These are phyloP conservation scores for Helenozyma rhizophorensis DNA, from an alignment of 805 yeast species.

Conservation along the genomic window DNA sequence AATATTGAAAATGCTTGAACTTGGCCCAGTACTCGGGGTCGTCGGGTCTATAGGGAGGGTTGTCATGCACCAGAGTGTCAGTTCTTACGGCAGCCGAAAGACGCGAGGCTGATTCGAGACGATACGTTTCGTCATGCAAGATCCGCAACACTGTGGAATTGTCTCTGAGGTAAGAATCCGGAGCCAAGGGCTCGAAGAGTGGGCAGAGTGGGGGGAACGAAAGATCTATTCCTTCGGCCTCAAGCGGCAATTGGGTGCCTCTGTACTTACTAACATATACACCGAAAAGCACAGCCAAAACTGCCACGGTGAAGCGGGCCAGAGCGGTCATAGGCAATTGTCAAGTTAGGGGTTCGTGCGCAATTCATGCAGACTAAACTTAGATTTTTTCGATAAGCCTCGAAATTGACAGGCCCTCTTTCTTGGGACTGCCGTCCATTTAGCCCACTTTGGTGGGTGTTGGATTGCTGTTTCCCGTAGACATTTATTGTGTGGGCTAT, in stretches of 20 bases:
- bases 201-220: constrained; percentile 9
- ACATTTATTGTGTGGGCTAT: too few species aligned
- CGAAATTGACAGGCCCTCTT: too few species aligned
- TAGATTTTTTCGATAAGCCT: too few species aligned
- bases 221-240: too few species aligned
- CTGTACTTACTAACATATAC: constrained; percentile 7
- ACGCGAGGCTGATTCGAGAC: constrained; percentile 34
- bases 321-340: too few species aligned
- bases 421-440: too few species aligned
- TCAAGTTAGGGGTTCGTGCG: too few species aligned
- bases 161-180: constrained; percentile 18
- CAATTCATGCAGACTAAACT: too few species aligned
- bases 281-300: constrained; percentile 5
- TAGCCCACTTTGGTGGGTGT: too few species aligned
- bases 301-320: not conserved
- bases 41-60: constrained; percentile 38
- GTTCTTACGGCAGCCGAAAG: constrained; percentile 58
- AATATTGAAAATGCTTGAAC: constrained; percentile 15
- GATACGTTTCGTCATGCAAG: constrained; percentile 28
- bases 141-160: constrained; percentile 30
- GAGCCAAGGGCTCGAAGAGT: constrained; percentile 11
- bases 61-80: constrained; percentile 62
- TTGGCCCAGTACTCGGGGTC: constrained; percentile 48
- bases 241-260: constrained; percentile 8
- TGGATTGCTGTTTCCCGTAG: too few species aligned